Evolutionary conservation across 2,329 filamentous ascomycete genomes (phyloP).

Genomic region (Plenodomus tracheiphilus): DNA sequence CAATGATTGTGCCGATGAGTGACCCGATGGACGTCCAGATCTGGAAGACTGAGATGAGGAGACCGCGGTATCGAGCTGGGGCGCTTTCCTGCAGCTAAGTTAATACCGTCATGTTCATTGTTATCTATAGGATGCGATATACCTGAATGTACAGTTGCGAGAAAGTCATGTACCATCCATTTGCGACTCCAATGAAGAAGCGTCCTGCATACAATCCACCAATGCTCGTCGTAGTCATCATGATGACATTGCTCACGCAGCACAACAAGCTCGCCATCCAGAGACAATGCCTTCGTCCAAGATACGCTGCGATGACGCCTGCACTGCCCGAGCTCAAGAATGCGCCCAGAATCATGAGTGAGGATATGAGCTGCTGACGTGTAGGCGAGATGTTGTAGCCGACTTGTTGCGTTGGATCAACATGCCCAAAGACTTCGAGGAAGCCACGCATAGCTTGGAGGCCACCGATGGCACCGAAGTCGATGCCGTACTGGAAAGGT

Average conservation of each 20-base stretch:
- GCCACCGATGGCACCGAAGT: conserved; percentile 57
- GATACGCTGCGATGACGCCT: conserved; percentile 36
- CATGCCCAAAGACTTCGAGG: conserved; percentile 44
- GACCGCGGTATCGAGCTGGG: conserved; percentile 55
- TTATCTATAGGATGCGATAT: not conserved
- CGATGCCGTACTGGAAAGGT: conserved; percentile 58
- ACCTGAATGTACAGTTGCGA: conserved; percentile 56
- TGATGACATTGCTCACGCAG: conserved; percentile 51
- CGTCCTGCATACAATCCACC: conserved; percentile 59
- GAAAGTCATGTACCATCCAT: conserved; percentile 59
- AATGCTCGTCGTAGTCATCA: conserved; percentile 60
- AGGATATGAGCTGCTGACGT: conserved; percentile 51
- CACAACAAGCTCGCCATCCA: conserved; percentile 56
- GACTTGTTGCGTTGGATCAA: conserved; percentile 32
- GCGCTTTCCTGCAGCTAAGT: conserved; percentile 46
- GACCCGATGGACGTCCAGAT: conserved; percentile 53
- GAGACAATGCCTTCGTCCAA: conserved; percentile 50
- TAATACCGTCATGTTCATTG: not conserved
- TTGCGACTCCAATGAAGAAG: conserved; percentile 59
- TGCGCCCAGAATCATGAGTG: conserved; percentile 51
- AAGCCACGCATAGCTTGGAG: conserved; percentile 58
- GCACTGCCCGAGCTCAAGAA: conserved; percentile 49
- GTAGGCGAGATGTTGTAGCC: conserved; percentile 51
- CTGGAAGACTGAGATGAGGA: conserved; percentile 54
- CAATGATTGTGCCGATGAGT: conserved; percentile 53